Percentiles rank a stretch among this genome's conserved stretches.
Conservation (phyloP, 371 early-diverging fungal species). For the Rhizopus sp. region DNA sequence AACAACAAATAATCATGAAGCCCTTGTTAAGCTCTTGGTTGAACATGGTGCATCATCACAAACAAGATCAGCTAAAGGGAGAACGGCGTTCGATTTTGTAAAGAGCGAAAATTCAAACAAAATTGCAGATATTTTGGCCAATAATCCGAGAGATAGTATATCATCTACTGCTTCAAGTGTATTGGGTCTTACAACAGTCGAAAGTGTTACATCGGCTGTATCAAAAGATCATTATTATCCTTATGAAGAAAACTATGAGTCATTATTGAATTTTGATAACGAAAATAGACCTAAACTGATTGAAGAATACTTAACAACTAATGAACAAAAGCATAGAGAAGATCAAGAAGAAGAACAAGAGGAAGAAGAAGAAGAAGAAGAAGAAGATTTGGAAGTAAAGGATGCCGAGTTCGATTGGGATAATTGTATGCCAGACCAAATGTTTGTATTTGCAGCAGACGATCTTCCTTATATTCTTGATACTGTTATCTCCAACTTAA, state of each 20-base stretch:
- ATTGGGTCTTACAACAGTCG: slow-evolving; percentile 15
- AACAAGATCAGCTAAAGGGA: slow-evolving; percentile 71
- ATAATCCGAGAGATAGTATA: slow-evolving; percentile 56
- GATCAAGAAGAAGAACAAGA: slow-evolving; percentile 6
- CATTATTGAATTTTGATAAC: slow-evolving; percentile 49
- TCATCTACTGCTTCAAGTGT: slow-evolving; percentile 41
- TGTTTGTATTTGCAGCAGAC: slow-evolving; percentile 83
- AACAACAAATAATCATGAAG: slow-evolving; percentile 79
- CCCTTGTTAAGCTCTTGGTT: slow-evolving; percentile 69
- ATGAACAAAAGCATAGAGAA: slow-evolving; percentile 8
- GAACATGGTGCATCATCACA: slow-evolving; percentile 78
- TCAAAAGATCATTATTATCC: slow-evolving; percentile 50
- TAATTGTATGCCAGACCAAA: slow-evolving; percentile 79
- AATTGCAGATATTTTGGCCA: slow-evolving; percentile 59
- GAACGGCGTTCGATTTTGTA: slow-evolving; percentile 69
- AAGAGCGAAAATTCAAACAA: slow-evolving; percentile 30
- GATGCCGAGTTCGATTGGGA: slow-evolving; percentile 65
- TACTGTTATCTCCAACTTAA: slow-evolving; percentile 65
- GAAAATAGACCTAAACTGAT: slow-evolving; percentile 44
- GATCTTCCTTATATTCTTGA: slow-evolving; percentile 34
- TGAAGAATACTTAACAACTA: slow-evolving; percentile 25
- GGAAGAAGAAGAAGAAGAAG: slow-evolving; percentile 18
- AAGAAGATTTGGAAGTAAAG: slow-evolving; percentile 20
- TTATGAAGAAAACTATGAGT: slow-evolving; percentile 36
- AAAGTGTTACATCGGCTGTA: slow-evolving; percentile 23